A percentile compares a stretch with the other conserved stretches of the same genome.
These are phyloP conservation scores for Schwanniomyces vanrijiae DNA, from an alignment of 805 yeast species.

Conservation along the genomic window DNA sequence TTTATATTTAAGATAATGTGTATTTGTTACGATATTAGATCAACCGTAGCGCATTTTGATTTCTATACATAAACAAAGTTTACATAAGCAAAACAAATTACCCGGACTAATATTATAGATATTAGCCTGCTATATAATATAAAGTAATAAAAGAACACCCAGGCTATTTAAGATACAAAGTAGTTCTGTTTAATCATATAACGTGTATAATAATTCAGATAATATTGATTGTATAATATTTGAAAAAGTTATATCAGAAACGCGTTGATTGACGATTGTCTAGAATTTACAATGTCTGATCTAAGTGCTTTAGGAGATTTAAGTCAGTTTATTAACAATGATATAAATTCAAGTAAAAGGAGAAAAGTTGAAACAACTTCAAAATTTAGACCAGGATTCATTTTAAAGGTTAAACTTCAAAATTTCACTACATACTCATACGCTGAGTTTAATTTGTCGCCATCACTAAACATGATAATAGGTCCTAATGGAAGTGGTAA, in stretches of 20 bases:
- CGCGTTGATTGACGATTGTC: neutral
- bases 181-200: too few relatives aligned
- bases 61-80: slow-evolving; percentile 3
- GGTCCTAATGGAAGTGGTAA: slow-evolving; percentile 98
- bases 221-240: neutral
- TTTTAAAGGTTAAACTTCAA: slow-evolving; percentile 49
- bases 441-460: slow-evolving; percentile 75
- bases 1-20: neutral
- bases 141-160: too few relatives aligned
- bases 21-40: neutral
- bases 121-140: too few relatives aligned
- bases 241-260: neutral
- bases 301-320: slow-evolving; percentile 7
- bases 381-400: slow-evolving; percentile 43
- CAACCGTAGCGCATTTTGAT: neutral
- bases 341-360: neutral
- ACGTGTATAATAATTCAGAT: neutral
- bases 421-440: slow-evolving; percentile 70
- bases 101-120: neutral
- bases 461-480: slow-evolving; percentile 83
- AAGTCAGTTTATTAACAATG: slow-evolving; percentile 2
- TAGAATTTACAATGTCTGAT: slow-evolving; percentile 3
- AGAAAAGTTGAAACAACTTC: slow-evolving; percentile 5
- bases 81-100: slow-evolving; percentile 1
- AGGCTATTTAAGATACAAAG: neutral